phyloP scores from a whole-genome alignment of 2,329 filamentous ascomycete genomes.

The Elsinoe batatas region DNA sequence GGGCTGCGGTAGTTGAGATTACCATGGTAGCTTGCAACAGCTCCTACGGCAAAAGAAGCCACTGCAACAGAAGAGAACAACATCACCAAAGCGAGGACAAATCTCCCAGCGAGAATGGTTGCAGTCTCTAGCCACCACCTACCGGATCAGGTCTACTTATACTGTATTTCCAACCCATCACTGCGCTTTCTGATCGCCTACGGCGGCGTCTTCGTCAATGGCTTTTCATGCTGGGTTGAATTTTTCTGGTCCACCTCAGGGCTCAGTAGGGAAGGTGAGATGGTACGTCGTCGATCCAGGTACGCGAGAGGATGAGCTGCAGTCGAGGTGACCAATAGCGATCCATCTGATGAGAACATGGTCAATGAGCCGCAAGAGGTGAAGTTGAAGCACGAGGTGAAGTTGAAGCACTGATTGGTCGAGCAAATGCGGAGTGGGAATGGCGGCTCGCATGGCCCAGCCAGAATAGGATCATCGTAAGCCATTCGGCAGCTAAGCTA shows the following conservation, averaged over 20 bases:
- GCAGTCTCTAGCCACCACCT: neutral
- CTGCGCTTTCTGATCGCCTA: neutral
- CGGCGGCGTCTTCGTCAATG: neutral
- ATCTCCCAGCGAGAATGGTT: neutral
- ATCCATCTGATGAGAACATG: slow-evolving; percentile 1
- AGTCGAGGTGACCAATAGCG: neutral
- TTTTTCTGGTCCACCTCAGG: neutral
- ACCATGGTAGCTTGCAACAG: slow-evolving; percentile 24
- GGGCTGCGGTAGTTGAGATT: slow-evolving; percentile 62
- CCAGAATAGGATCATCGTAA: neutral
- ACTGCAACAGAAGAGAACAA: slow-evolving; percentile 10
- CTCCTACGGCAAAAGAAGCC: slow-evolving; percentile 19
- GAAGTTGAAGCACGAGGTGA: neutral
- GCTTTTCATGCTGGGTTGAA: neutral
- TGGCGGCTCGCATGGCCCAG: neutral
- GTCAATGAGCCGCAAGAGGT: neutral
- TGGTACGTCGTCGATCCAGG: slow-evolving; percentile 3
- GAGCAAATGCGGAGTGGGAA: neutral
- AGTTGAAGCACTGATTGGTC: neutral
- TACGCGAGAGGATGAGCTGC: neutral
- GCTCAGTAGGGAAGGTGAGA: slow-evolving; percentile 10
- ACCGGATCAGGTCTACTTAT: neutral
- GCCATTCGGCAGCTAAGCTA: neutral
- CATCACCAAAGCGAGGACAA: neutral
- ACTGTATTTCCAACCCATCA: neutral